A percentile compares a stretch with the other conserved stretches of the same genome.
Evolutionary conservation across 805 yeast genomes (phyloP).

Genomic region (Wickerhamomyces canadensis): DNA sequence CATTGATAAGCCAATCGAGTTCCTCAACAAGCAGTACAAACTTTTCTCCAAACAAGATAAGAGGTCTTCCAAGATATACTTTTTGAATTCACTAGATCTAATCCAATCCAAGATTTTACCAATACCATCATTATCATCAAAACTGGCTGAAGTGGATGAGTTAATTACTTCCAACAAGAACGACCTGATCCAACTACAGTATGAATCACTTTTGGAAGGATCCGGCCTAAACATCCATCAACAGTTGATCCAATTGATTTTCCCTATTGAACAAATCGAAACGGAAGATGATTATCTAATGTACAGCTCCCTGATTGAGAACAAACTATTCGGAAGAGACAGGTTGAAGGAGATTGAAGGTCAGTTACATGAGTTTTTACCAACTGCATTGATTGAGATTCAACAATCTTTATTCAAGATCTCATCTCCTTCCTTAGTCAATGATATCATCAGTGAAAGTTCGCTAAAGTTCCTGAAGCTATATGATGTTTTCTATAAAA

Average conservation of each 20-base stretch:
- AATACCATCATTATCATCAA: slow-evolving; percentile 32
- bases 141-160: slow-evolving; percentile 28
- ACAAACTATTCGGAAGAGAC: slow-evolving; percentile 45
- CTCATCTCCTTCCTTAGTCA: slow-evolving; percentile 58
- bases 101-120: slow-evolving; percentile 47
- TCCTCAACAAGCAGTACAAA: slow-evolving; percentile 23
- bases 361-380: slow-evolving; percentile 46
- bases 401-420: slow-evolving; percentile 54
- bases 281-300: slow-evolving; percentile 55
- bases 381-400: slow-evolving; percentile 54
- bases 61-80: slow-evolving; percentile 33
- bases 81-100: slow-evolving; percentile 56
- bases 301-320: slow-evolving; percentile 61
- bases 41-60: slow-evolving; percentile 22
- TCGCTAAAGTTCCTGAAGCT: slow-evolving; percentile 41
- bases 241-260: slow-evolving; percentile 68
- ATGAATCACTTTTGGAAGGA: slow-evolving; percentile 39
- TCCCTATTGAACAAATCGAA: slow-evolving; percentile 44
- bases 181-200: slow-evolving; percentile 40
- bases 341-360: slow-evolving; percentile 38
- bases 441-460: slow-evolving; percentile 46
- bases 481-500: slow-evolving; percentile 31
- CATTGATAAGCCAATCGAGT: slow-evolving; percentile 35
- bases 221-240: slow-evolving; percentile 54
- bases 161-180: slow-evolving; percentile 30